Evolutionary conservation across 2,329 filamentous ascomycete genomes (phyloP), one percentile per base, ranked within the genome.

Genomic region (Pseudogymnoascus sp.): DNA sequence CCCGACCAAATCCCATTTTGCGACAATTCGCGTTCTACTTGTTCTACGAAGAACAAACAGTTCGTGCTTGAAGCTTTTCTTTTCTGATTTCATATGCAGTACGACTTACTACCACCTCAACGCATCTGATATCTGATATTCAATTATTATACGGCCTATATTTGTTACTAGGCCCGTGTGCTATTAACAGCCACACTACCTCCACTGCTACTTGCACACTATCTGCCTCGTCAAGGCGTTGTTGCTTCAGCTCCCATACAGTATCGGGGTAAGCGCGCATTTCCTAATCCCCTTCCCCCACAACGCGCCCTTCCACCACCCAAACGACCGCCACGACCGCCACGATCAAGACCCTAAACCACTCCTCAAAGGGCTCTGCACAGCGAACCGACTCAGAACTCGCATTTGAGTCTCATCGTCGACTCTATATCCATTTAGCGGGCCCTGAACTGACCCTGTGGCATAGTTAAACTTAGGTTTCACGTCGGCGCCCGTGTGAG

Each of bases 191-290:
- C 41, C 7, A 45, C 41, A 45, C 41, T 45, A 45, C 12, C 21
- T 21, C 9, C 23, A 45, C 40, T 23, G 25, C 40, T 23, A 23
- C 21, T 23, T 45, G 21, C 5, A 8, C 41, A 25, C 41, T 45
- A 45, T 45, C 41, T 45, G 41, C 41, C 41, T 25, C 41, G 41
- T 25, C 41, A 45, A 45, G 41, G 41, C 41, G 41, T 45, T 45
- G 41, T 45, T 45, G 41, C 41, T 45, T 45, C 41, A 45, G 41
- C 41, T 45, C 41, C 41, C 21, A 45, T 45, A 45, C 41, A 45
- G 12, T 25, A 45, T 45, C 41, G 41, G 41, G 41, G 41, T 45
- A 45, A 45, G 41, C 41, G 41, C 41, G 41, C 41, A 45, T 45
- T 45, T 25, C 41, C 41, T 45, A 45, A 45, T 45, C 41, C 41